Evolutionary conservation across 129 eudicot genomes (phyloP).

Genomic region (Centella asiatica): DNA sequence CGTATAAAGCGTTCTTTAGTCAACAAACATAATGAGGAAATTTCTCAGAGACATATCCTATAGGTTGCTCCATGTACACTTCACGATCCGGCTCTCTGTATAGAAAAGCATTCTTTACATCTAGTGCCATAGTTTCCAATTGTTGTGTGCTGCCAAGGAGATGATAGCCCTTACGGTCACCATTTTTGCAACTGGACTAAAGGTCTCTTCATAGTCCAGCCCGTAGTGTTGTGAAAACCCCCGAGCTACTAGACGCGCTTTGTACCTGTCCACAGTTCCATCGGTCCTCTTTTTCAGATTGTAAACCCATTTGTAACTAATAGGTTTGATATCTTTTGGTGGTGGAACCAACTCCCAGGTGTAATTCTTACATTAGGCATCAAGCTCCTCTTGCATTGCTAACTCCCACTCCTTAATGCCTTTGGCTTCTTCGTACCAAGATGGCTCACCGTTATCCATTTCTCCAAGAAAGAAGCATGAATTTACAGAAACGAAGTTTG

Average conservation of each 20-base stretch:
- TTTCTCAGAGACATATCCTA: not conserved
- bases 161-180: not conserved
- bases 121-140: conserved; percentile 13
- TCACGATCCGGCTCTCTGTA: conserved; percentile 7
- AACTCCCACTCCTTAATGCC: conserved; percentile 9
- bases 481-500: too few species aligned
- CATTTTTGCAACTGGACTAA: conserved; percentile 4
- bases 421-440: conserved; percentile 2
- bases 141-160: not conserved
- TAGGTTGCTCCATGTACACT: conserved; percentile 10
- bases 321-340: not conserved
- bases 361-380: not conserved
- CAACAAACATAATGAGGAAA: conserved; percentile 17
- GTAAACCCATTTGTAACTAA: conserved; percentile 10
- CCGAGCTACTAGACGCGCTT: conserved; percentile 7
- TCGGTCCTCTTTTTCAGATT: not conserved
- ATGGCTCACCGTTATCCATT: conserved; percentile 4
- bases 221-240: not conserved
- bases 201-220: conserved; percentile 9
- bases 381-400: conserved; percentile 11
- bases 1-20: conserved; percentile 21
- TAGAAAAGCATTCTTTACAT: conserved; percentile 8
- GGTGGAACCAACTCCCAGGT: conserved; percentile 6
- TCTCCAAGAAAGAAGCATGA: too few species aligned
- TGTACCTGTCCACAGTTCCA: conserved; percentile 8